phyloP scores from a whole-genome alignment of 2,329 filamentous ascomycete species.

The Achaetomium macrosporum region DNA sequence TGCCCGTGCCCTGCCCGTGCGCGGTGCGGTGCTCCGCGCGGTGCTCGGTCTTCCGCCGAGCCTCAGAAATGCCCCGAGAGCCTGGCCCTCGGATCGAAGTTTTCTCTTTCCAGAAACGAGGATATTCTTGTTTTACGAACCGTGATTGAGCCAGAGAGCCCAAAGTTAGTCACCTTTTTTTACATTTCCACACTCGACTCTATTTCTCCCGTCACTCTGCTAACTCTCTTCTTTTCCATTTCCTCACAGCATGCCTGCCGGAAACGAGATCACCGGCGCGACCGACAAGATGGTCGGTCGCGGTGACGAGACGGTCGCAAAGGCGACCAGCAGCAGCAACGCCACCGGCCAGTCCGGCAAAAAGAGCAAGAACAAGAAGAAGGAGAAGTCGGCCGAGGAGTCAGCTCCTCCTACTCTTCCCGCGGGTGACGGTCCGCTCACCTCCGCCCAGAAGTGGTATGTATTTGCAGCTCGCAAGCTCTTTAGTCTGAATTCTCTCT shows the following conservation, averaged over 20 bases:
- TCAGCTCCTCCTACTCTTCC: background rate
- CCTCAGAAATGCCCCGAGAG: background rate
- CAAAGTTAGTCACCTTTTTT: background rate
- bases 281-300: background rate
- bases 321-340: background rate
- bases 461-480: background rate
- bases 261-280: background rate
- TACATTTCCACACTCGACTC: background rate
- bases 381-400: conserved; percentile 2
- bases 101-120: background rate
- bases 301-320: background rate
- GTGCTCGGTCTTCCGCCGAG: background rate
- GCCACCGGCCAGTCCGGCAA: conserved; percentile 1
- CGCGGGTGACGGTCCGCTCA: background rate
- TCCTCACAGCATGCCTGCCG: background rate
- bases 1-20: too few relatives aligned
- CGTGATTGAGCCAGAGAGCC: background rate
- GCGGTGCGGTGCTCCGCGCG: too few relatives aligned
- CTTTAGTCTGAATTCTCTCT: background rate
- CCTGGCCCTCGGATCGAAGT: background rate
- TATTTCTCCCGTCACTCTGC: background rate
- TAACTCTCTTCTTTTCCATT: background rate
- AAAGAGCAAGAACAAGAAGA: background rate
- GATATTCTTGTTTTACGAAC: background rate
- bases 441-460: background rate